A percentile compares a stretch with the other conserved stretches of the same genome.
phyloP scores from a whole-genome alignment of 768 basidiomycete species.

The Lepiota subincarnata region DNA sequence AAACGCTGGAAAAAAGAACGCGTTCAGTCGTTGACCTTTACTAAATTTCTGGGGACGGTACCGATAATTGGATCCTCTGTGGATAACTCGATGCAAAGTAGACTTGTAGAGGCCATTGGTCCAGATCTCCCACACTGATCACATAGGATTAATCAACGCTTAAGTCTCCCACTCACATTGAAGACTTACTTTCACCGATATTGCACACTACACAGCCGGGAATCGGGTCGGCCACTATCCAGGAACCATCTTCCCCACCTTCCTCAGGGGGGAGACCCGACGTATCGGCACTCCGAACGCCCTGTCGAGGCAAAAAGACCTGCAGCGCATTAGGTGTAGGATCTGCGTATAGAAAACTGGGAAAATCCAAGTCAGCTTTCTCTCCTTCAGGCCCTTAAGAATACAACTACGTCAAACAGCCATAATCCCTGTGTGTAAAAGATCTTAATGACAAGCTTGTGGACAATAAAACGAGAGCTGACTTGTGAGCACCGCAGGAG shows the following conservation, averaged over 20 bases:
- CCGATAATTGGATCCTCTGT: conserved; percentile 69
- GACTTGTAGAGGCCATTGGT: conserved; percentile 80
- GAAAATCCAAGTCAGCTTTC: neutral
- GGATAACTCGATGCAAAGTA: conserved; percentile 87
- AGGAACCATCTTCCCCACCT: conserved; percentile 55
- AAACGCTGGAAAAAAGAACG: conserved; percentile 48
- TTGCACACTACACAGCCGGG: conserved; percentile 86
- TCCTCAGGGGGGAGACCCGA: conserved; percentile 46
- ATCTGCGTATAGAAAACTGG: conserved; percentile 85
- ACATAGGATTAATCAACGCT: neutral
- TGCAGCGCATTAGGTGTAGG: conserved; percentile 77
- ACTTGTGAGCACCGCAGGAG: conserved; percentile 92
- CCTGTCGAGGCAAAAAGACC: conserved; percentile 59
- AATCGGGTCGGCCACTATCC: conserved; percentile 85
- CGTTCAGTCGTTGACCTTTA: neutral
- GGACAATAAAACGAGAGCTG: conserved; percentile 5
- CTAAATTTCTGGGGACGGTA: conserved; percentile 19
- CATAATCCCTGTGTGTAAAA: conserved; percentile 65
- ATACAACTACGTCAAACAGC: conserved; percentile 71
- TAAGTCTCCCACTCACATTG: neutral
- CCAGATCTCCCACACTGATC: conserved; percentile 89
- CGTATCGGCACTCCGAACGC: conserved; percentile 22
- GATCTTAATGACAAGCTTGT: neutral
- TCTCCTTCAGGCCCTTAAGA: neutral
- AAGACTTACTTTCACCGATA: conserved; percentile 79